Evolutionary conservation across 495 filamentous ascomycete species (phyloP), one percentile per base, ranked within the genome.

Genomic region (Talaromyces liani): DNA sequence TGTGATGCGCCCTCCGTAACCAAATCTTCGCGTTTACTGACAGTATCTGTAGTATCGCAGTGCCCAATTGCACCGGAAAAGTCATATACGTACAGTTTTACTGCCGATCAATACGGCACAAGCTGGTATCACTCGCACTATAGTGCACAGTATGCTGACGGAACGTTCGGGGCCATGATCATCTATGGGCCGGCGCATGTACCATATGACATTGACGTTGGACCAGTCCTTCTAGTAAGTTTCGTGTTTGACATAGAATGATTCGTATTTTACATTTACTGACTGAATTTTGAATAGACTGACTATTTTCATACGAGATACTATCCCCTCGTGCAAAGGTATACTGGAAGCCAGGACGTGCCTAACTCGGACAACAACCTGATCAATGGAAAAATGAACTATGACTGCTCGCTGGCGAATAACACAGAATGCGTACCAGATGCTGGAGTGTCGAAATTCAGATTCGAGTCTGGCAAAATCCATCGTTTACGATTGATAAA

Each of bases 71-170:
- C 72, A 0, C 71, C 72, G 4, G 70, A 68, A 0, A 62, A 69
- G 0, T 34, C 64, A 1, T 65, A 71, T 31, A 85, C 80, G 0
- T 87, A 88, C 66, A 78, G 65, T 24, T 87, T 82, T 58, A 71
- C 72, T 31, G 81, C 76, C 0, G 74, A 68, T 2, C 80, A 71
- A 65, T 88, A 88, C 65, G 87, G 86, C 2, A 80, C 80, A 0
- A 75, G 79, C 7, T 89, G 85, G 85, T 88, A 87, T 61, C 87
- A 88, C 67, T 79, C 74, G 27, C 87, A 89, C 66, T 85, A 81
- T 66, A 77, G 76, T 10, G 70, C 80, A 18, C 85, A 89, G 64
- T 79, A 66, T 4, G 29, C 71, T 67, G 69, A 75, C 53, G 73
- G 77, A 58, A 63, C 78, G 0, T 66, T 68, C 25, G 72, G 72